Conservation (phyloP, 257 asterid genomes). For the Solanum bulbocastanum region DNA sequence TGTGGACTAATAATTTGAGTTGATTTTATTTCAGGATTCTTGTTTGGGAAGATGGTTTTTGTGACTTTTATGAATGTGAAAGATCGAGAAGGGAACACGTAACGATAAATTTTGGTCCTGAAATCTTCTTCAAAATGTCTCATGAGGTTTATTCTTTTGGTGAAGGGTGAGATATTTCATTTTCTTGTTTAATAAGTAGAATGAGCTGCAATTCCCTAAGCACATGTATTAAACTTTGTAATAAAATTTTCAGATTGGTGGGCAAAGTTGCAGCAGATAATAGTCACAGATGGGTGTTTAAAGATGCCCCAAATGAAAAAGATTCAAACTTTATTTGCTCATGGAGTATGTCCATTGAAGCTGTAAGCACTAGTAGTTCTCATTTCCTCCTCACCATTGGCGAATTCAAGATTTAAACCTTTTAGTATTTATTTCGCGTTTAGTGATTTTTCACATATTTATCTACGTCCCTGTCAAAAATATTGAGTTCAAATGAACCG, state of each 20-base stretch:
- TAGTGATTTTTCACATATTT: not conserved
- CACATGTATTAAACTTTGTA: not conserved
- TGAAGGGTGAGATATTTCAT: slow-evolving; percentile 47
- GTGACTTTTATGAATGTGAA: slow-evolving; percentile 62
- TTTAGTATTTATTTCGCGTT: not conserved
- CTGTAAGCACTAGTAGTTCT: slow-evolving; percentile 27
- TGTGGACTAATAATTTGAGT: not conserved
- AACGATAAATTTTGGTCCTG: slow-evolving; percentile 62
- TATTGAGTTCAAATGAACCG: not conserved
- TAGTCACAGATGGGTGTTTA: slow-evolving; percentile 74
- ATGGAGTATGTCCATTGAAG: slow-evolving; percentile 61
- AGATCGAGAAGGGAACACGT: slow-evolving; percentile 35
- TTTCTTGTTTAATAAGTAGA: not conserved
- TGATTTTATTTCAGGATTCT: slow-evolving; percentile 50
- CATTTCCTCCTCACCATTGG: not conserved
- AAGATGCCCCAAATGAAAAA: slow-evolving; percentile 44
- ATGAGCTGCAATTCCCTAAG: not conserved
- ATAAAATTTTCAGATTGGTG: slow-evolving; percentile 40
- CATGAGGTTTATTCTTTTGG: slow-evolving; percentile 80
- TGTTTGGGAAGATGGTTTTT: slow-evolving; percentile 89
- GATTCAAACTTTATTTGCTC: slow-evolving; percentile 49
- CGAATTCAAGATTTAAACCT: not conserved
- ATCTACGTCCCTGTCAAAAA: not conserved
- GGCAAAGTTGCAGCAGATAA: slow-evolving; percentile 84
- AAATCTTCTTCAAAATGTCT: slow-evolving; percentile 74